Evolutionary conservation across 306 rosid genomes (phyloP).

Genomic region (Quercus robur): DNA sequence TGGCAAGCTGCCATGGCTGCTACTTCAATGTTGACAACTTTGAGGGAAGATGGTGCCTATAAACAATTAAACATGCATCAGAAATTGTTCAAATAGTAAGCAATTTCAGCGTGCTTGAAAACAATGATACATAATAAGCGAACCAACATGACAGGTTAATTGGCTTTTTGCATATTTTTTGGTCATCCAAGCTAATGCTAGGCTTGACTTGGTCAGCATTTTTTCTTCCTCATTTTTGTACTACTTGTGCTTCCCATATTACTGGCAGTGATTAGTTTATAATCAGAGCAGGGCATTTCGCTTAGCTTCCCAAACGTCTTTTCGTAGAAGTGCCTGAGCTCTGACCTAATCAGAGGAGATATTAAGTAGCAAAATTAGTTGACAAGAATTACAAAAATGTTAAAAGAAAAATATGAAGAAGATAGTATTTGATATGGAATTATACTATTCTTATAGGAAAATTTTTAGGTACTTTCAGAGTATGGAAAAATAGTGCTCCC

Average conservation of each 20-base stretch:
- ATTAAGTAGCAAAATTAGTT: neutral
- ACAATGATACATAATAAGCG: neutral
- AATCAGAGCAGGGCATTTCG: slow-evolving; percentile 39
- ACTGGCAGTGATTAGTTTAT: slow-evolving; percentile 44
- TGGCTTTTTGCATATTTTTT: neutral
- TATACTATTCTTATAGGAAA: neutral
- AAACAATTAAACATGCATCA: neutral
- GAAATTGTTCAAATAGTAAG: neutral
- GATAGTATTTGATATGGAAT: neutral
- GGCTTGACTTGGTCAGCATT: neutral
- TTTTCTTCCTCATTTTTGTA: slow-evolving; percentile 31
- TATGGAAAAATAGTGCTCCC: fast-evolving
- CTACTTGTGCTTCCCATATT: slow-evolving; percentile 29
- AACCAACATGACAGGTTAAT: neutral
- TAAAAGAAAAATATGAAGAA: neutral
- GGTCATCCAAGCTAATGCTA: neutral
- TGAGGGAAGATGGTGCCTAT: no score
- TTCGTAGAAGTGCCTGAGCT: slow-evolving; percentile 50
- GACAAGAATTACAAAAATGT: neutral
- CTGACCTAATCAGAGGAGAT: slow-evolving; percentile 36
- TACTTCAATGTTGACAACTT: no score
- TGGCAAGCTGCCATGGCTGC: no score
- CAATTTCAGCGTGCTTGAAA: neutral
- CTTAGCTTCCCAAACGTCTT: slow-evolving; percentile 23
- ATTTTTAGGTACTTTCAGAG: fast-evolving